Percentiles rank a stretch among this genome's conserved stretches.
Evolutionary conservation across 2,329 filamentous ascomycete genomes (phyloP).

Genomic region (Fusarium torulosum): DNA sequence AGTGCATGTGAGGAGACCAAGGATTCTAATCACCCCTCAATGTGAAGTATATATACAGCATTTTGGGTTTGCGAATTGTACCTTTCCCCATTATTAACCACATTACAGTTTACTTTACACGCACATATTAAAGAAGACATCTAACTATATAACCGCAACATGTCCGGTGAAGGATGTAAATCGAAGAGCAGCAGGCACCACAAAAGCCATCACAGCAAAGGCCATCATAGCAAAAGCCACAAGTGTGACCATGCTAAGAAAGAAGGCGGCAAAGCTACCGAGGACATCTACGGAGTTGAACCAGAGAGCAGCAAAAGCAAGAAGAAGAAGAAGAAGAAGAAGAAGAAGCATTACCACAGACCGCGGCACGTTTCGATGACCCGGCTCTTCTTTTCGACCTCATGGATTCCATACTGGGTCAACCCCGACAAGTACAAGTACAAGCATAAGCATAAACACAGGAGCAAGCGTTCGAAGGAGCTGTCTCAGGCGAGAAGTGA

Average conservation of each 20-base stretch:
- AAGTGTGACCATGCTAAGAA: not conserved
- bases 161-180: constrained; percentile 4
- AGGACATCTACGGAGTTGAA: not conserved
- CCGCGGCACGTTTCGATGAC: not conserved
- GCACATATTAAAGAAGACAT: not conserved
- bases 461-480: constrained; percentile 10
- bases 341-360: not conserved
- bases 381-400: constrained; percentile 8
- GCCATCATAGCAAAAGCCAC: constrained; percentile 1
- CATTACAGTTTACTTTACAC: not conserved
- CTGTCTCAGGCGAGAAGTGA: not conserved
- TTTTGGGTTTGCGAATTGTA: not conserved
- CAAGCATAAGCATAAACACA: constrained; percentile 1
- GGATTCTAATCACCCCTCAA: constrained; percentile 19
- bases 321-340: constrained; percentile 1
- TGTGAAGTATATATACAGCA: constrained; percentile 18
- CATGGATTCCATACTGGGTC: not conserved
- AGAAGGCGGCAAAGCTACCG: not conserved
- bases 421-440: not conserved
- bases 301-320: constrained; percentile 2
- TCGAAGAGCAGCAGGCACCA: constrained; percentile 10
- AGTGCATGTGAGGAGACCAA: constrained; percentile 12
- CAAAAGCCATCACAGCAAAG: constrained; percentile 8
- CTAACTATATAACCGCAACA: not conserved
- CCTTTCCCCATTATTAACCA: not conserved